Percentiles rank a stretch among this genome's conserved stretches.
Conservation (phyloP, 78 protist genomes). For the Creolimax fragrantissima region DNA sequence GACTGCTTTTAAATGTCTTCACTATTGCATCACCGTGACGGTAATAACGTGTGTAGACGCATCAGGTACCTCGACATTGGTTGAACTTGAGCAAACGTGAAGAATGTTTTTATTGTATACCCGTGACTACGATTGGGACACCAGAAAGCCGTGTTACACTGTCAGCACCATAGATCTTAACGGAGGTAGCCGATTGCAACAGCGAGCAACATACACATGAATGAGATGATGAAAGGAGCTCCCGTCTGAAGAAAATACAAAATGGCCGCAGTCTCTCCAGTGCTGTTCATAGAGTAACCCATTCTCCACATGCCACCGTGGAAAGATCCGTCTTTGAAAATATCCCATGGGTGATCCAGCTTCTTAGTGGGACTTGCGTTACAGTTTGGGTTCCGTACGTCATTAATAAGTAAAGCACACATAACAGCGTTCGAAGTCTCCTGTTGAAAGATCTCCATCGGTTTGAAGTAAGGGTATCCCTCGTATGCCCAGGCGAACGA, state of each 20-base stretch:
- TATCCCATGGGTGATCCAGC: conserved; percentile 31
- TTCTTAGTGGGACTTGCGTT: not conserved
- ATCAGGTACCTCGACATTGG: no score
- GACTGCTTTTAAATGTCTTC: no score
- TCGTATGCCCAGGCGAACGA: conserved; percentile 48
- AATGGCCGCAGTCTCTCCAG: conserved; percentile 41
- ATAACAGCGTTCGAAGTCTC: conserved; percentile 46
- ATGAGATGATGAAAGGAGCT: not conserved
- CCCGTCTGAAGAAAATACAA: conserved; percentile 41
- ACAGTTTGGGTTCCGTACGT: conserved; percentile 15
- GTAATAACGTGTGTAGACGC: no score
- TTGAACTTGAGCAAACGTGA: no score
- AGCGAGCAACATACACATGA: not conserved
- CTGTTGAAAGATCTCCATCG: conserved; percentile 43
- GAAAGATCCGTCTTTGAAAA: conserved; percentile 39
- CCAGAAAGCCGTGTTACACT: no score
- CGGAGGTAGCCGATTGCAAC: not conserved
- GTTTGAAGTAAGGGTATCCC: conserved; percentile 37
- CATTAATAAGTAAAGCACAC: conserved; percentile 41
- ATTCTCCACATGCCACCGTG: conserved; percentile 61
- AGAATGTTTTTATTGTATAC: no score
- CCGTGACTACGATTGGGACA: no score
- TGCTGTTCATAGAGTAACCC: conserved; percentile 39
- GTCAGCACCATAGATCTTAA: no score
- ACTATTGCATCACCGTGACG: no score